Percentiles rank a stretch among this genome's conserved stretches.
These are phyloP conservation scores for Suillus subaureus DNA, from an alignment of 768 basidiomycete genomes.

Conservation along the genomic window DNA sequence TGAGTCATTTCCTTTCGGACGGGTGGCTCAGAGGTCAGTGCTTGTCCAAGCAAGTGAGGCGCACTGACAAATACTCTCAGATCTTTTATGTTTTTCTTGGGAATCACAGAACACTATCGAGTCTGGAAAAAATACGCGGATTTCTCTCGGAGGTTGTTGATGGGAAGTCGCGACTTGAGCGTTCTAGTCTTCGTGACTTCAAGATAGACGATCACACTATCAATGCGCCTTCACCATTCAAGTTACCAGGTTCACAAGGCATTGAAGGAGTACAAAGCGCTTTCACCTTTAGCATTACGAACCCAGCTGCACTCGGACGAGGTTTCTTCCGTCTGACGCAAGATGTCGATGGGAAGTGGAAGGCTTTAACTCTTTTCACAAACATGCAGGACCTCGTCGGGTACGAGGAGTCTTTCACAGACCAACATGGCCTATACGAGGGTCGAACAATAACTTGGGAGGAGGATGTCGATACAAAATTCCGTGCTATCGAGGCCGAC, in stretches of 20 bases:
- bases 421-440: background rate
- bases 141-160: background rate
- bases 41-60: background rate
- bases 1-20: background rate
- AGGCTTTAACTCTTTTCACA: slow-evolving; percentile 58
- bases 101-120: background rate
- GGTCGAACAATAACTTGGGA: background rate
- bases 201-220: slow-evolving; percentile 1
- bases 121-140: background rate
- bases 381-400: slow-evolving; percentile 56
- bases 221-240: background rate
- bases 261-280: background rate
- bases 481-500: slow-evolving; percentile 2
- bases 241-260: background rate
- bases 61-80: background rate
- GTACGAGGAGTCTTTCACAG: slow-evolving; percentile 39
- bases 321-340: slow-evolving; percentile 59
- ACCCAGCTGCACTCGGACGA: background rate
- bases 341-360: slow-evolving; percentile 46
- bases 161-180: background rate
- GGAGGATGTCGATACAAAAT: background rate
- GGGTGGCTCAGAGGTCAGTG: slow-evolving; percentile 5
- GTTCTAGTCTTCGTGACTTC: slow-evolving; percentile 1
- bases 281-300: slow-evolving; percentile 1
- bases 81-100: slow-evolving; percentile 3